Base-by-base conservation (phyloP, 2,329 filamentous ascomycete species). In the Exophiala sp. region DNA sequence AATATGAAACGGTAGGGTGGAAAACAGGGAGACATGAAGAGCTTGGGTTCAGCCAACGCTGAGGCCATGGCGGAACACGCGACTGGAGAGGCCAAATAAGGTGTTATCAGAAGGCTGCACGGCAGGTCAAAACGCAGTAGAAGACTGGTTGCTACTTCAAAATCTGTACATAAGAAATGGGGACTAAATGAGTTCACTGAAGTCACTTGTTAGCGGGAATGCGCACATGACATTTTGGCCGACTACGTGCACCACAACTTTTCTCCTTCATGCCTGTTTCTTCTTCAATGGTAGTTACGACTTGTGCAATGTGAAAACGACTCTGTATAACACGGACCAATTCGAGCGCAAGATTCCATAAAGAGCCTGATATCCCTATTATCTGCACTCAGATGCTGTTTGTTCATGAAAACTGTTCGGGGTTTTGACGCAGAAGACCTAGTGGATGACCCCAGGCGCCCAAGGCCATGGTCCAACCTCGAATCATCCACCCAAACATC, bases 1-100 rank as follows among this genome's bases (percentile, higher is more conserved):
- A 45, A 61, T 52, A 2, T 4, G 11, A 12, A 32, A 14, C 18
- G 18, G 32, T 75, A 97, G 94, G 90, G 91, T 78, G 94, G 94
- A 81, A 96, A 96, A 85, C 89, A 95, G 79, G 88, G 90, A 72
- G 92, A 97, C 44, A 65, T 79, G 69, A 88, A 89, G 83, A 84
- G 80, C 71, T 77, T 96, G 64, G 83, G 74, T 56, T 68, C 73
- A 53, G 81, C 78, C 57, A 81, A 83, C 68, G 70, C 74, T 57
- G 71, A 72, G 50, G 76, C 75, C 50, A 71, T 76, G 63, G 71
- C 73, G 24, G 67, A 75, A 65, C 66, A 69, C 58, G 71, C 75
- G 49, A 62, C 72, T 45, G 65, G 71, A 57, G 69, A 70, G 58
- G 66, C 67, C 62, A 75, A 76, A 68, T 74, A 72, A 64, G 67